phyloP scores from a whole-genome alignment of 768 basidiomycete species.

The Hemileccinum rubropunctum region DNA sequence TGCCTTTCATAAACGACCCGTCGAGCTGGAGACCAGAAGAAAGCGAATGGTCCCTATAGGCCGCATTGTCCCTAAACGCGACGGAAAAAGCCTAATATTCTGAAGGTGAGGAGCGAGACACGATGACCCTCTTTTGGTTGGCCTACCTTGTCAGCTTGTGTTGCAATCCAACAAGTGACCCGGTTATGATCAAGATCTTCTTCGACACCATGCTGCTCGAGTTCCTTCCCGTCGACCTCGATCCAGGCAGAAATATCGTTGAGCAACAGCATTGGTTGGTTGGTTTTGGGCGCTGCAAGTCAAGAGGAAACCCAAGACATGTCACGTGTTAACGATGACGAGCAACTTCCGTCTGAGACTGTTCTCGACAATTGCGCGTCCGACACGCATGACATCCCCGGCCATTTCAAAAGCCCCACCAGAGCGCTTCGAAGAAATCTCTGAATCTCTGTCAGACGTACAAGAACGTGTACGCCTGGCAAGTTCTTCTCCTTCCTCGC shows the following conservation, averaged over 20 bases:
- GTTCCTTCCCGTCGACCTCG: conserved; percentile 25
- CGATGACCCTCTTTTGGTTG: background rate
- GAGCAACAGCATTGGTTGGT: conserved; percentile 21
- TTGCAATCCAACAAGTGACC: conserved; percentile 30
- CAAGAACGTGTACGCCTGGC: conserved; percentile 43
- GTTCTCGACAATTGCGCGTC: conserved; percentile 7
- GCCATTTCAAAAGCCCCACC: conserved; percentile 20
- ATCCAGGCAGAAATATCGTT: conserved; percentile 24
- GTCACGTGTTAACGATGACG: conserved; percentile 20
- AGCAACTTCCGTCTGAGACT: background rate
- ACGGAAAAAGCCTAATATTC: conserved; percentile 25
- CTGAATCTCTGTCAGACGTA: conserved; percentile 52
- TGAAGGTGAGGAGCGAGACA: conserved; percentile 1
- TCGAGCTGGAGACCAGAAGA: conserved; percentile 14
- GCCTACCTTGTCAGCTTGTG: conserved; percentile 27
- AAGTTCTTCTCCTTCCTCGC: conserved; percentile 25
- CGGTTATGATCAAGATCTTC: conserved; percentile 7
- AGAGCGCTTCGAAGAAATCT: conserved; percentile 53
- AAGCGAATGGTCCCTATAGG: conserved; percentile 8
- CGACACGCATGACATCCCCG: conserved; percentile 19
- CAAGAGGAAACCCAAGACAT: background rate
- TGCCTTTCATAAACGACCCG: conserved; percentile 12
- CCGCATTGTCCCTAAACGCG: conserved; percentile 13
- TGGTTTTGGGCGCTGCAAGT: background rate
- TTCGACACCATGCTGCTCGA: conserved; percentile 27